These are phyloP conservation scores for Penicillium sp. DNA, from an alignment of 2,329 filamentous ascomycete genomes.

Conservation along the genomic window DNA sequence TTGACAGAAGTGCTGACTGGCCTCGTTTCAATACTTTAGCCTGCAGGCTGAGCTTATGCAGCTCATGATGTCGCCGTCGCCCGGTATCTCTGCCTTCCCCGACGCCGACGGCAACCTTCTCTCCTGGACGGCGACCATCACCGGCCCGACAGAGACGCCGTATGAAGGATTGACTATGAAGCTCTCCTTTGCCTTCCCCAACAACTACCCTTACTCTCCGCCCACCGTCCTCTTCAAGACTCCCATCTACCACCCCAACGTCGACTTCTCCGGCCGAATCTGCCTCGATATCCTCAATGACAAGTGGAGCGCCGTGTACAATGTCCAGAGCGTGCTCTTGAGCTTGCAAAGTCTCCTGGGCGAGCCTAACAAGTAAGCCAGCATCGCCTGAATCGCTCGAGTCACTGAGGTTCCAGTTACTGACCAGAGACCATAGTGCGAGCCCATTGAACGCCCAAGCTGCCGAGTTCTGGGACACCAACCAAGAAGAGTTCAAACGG, in stretches of 20 bases:
- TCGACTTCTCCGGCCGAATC: conserved; percentile 95
- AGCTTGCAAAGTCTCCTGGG: conserved; percentile 94
- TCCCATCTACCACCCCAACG: conserved; percentile 97
- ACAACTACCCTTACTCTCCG: conserved; percentile 89
- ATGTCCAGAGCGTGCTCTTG: conserved; percentile 88
- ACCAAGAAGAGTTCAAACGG: conserved; percentile 83
- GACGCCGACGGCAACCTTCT: conserved; percentile 86
- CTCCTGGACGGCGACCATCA: conserved; percentile 91
- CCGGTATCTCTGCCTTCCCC: conserved; percentile 93
- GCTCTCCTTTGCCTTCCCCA: conserved; percentile 85
- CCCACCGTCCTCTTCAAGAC: conserved; percentile 96
- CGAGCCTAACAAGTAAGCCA: conserved; percentile 91
- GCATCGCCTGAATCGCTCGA: no score
- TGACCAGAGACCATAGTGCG: conserved; percentile 59
- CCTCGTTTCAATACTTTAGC: conserved; percentile 50
- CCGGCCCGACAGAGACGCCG: conserved; percentile 85
- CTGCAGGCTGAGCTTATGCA: conserved; percentile 98
- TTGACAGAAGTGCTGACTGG: not conserved
- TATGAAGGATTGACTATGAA: conserved; percentile 89
- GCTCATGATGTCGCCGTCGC: conserved; percentile 92
- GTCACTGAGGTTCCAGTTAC: not conserved
- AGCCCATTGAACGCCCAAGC: conserved; percentile 95
- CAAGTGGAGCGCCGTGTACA: conserved; percentile 98
- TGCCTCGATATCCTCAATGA: conserved; percentile 98
- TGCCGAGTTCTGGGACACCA: conserved; percentile 91